Conservation (phyloP, 2,329 filamentous ascomycete species). For the Grosmannia huntii region DNA sequence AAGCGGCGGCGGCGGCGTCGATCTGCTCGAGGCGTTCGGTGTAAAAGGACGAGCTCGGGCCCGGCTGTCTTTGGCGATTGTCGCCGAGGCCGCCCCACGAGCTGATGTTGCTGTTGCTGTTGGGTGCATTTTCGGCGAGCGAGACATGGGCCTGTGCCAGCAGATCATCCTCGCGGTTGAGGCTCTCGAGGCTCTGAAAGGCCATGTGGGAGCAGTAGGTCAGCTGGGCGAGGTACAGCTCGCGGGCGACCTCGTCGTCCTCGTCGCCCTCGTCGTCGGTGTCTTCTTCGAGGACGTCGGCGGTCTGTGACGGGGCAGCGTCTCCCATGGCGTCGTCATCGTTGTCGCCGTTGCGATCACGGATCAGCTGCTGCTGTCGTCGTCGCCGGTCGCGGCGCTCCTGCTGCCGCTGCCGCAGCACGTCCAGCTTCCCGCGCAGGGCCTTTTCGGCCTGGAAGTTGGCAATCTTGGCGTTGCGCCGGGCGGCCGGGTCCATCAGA, state of each 20-base stretch:
- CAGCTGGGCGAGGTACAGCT: constrained; percentile 66
- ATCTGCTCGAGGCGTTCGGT: constrained; percentile 58
- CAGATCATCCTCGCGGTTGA: constrained; percentile 75
- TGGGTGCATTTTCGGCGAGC: constrained; percentile 46
- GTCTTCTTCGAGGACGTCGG: not conserved
- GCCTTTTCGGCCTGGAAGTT: constrained; percentile 78
- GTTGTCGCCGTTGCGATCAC: not conserved
- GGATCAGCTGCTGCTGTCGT: constrained; percentile 13
- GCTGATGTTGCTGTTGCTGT: constrained; percentile 1
- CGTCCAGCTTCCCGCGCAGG: constrained; percentile 68
- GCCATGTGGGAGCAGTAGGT: constrained; percentile 62
- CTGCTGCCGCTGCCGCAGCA: constrained; percentile 27
- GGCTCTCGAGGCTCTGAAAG: constrained; percentile 76
- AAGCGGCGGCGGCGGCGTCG: constrained; percentile 13
- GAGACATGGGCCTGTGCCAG: constrained; percentile 58
- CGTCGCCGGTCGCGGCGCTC: constrained; percentile 5
- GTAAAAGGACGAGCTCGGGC: constrained; percentile 32
- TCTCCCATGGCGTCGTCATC: not conserved
- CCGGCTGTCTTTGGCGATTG: constrained; percentile 5
- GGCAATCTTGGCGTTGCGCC: constrained; percentile 73
- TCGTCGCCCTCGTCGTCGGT: constrained; percentile 30
- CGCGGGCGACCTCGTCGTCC: constrained; percentile 75
- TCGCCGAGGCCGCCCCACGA: constrained; percentile 25
- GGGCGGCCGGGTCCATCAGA: constrained; percentile 42
- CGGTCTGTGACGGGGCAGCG: no score